Conservation (phyloP, 805 yeast genomes). For the Yarrowia sp. region DNA sequence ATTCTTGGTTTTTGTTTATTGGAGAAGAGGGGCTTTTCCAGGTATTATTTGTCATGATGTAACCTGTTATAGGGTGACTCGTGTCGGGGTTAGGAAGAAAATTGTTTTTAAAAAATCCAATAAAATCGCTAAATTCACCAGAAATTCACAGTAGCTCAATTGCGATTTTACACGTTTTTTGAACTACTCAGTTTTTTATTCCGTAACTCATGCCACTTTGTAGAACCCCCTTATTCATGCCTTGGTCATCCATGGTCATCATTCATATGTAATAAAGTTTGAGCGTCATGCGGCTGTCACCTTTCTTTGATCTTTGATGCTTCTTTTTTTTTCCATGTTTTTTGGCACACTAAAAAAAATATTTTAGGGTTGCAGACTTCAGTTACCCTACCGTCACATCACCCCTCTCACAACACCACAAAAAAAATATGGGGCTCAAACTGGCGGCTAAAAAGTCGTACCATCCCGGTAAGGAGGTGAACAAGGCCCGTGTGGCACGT, state of each 20-base stretch:
- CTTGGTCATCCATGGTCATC: too few species aligned
- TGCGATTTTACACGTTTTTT: background rate
- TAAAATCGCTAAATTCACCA: background rate
- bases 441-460: slow-evolving; percentile 16
- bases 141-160: background rate
- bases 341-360: background rate
- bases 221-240: too few species aligned
- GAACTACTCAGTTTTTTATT: background rate
- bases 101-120: background rate
- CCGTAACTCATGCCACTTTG: background rate
- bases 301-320: background rate
- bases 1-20: background rate
- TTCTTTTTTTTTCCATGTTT: background rate
- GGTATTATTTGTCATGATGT: background rate
- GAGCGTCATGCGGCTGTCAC: background rate
- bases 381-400: background rate
- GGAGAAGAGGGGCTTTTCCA: background rate
- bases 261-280: background rate
- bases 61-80: background rate
- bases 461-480: slow-evolving; percentile 4
- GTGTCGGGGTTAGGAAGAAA: too few species aligned
- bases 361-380: background rate
- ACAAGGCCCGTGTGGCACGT: slow-evolving; percentile 12
- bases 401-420: background rate
- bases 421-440: background rate